Evolutionary conservation across 805 yeast species (phyloP), one percentile per base, ranked within the genome.

Genomic region (Cyberlindnera euphorbiiphila): DNA sequence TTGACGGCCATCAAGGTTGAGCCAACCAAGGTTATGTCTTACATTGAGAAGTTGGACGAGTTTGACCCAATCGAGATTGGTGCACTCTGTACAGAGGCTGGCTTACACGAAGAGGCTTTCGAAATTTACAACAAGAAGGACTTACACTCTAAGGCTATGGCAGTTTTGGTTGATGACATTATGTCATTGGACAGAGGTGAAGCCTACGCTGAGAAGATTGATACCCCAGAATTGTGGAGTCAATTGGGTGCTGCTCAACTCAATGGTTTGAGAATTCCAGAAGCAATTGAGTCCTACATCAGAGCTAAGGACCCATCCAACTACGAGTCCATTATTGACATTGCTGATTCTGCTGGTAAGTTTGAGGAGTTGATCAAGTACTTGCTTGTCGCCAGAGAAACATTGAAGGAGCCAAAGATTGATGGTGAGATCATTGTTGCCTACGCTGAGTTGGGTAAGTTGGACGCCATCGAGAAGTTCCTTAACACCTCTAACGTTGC

Each of bases 1-100:
- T 74, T 93, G 59, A 93, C 99, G 48, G 97, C 98, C 25, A 85
- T 93, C 60, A 88, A 87, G 65, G 96, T 95, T 36, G 98, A 91
- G 63, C 81, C 87, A 54, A 70, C 91, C 7, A 84, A 85, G 65
- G 96, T 93, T 34, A 62, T 73, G 47, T 74, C 78, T 35, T 88
- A 89, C 61, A 77, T 93, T 56, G 97, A 91, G 51, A 84, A 87
- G 50, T 74, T 93, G 44, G 95, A 91, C 56, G 82, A 84, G 51
- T 93, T 77, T 59, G 96, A 93, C 61, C 93, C 95, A 27, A 78
- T 78, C 47, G 98, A 93, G 65, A 93, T 93, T 65, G 96, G 96
- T 28, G 83, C 88, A 42, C 74, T 89, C 56, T 85, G 95, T 71
- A 74, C 88, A 54, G 95, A 88, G 59, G 86, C 86, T 51, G 88